Percentiles rank a stretch among this genome's conserved stretches.
Conservation (phyloP, 163 green algal genomes). For the Scenedesmus sp. region DNA sequence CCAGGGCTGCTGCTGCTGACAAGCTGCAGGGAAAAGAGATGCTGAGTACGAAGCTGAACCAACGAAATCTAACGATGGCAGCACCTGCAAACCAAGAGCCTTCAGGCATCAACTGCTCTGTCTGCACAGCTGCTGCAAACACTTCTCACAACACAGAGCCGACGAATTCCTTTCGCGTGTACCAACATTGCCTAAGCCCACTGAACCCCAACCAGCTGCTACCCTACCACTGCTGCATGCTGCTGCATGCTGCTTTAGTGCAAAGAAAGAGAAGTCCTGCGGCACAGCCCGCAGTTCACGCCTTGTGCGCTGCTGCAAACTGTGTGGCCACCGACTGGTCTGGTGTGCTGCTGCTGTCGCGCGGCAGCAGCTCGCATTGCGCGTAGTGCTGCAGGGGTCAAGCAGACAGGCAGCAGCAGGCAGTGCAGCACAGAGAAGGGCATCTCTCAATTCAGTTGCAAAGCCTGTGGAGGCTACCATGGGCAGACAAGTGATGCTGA, state of each 20-base stretch:
- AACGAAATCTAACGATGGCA: too few relatives aligned
- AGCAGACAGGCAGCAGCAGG: not conserved
- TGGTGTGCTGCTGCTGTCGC: constrained; percentile 63
- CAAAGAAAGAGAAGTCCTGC: too few relatives aligned
- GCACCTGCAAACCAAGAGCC: too few relatives aligned
- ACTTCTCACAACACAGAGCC: too few relatives aligned
- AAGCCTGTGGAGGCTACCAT: not conserved
- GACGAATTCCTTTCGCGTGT: too few relatives aligned
- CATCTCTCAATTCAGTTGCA: not conserved
- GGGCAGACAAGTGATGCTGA: not conserved
- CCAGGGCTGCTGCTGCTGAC: too few relatives aligned
- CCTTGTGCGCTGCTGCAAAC: constrained; percentile 57
- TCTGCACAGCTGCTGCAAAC: too few relatives aligned
- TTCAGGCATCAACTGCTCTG: too few relatives aligned
- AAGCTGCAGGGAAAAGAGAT: too few relatives aligned
- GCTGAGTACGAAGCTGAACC: too few relatives aligned
- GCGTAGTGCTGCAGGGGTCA: constrained; percentile 77
- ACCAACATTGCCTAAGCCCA: too few relatives aligned
- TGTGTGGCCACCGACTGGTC: constrained; percentile 67
- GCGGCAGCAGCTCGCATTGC: constrained; percentile 95
- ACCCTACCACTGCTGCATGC: not conserved
- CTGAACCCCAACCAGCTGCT: not conserved
- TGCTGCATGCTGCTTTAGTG: not conserved
- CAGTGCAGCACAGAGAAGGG: not conserved
- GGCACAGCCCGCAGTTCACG: not conserved